Conservation (phyloP, 169 alveolate species). For the Plasmodium cynomolgi region DNA sequence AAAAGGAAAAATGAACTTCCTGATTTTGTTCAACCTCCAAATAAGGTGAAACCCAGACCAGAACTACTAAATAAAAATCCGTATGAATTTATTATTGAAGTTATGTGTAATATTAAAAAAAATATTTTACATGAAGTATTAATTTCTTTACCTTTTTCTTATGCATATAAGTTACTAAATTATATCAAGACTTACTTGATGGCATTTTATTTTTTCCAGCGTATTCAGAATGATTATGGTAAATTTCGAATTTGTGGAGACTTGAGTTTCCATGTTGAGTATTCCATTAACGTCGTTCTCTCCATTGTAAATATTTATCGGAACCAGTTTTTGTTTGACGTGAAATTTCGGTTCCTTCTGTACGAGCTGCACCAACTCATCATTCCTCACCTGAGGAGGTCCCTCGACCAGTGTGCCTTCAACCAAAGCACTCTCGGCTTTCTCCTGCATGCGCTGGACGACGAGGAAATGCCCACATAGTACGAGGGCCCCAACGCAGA, state of each 20-base stretch:
- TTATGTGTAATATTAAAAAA: slow-evolving; percentile 74
- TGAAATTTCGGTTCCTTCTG: slow-evolving; percentile 48
- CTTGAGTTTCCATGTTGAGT: slow-evolving; percentile 55
- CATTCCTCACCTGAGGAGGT: slow-evolving; percentile 22
- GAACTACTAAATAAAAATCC: slow-evolving; percentile 76
- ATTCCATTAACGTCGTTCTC: slow-evolving; percentile 41
- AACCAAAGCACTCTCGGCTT: slow-evolving; percentile 62
- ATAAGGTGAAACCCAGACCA: slow-evolving; percentile 71
- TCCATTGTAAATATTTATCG: slow-evolving; percentile 70
- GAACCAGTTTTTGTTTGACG: slow-evolving; percentile 63
- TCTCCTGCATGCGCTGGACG: slow-evolving; percentile 19
- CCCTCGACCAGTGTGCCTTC: slow-evolving; percentile 47
- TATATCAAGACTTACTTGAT: slow-evolving; percentile 74
- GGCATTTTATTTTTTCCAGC: slow-evolving; percentile 73
- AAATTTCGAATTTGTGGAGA: slow-evolving; percentile 40
- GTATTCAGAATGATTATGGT: slow-evolving; percentile 31
- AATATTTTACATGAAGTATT: slow-evolving; percentile 78
- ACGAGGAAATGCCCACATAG: background rate
- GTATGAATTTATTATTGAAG: slow-evolving; percentile 67
- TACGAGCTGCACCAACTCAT: slow-evolving; percentile 56
- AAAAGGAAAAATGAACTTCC: slow-evolving; percentile 61
- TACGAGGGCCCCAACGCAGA: background rate
- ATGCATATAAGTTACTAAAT: slow-evolving; percentile 79
- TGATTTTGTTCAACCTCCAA: slow-evolving; percentile 77
- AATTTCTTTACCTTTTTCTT: slow-evolving; percentile 81